Conservation (phyloP, 2,329 filamentous ascomycete genomes). For the Aspergillus proliferans region DNA sequence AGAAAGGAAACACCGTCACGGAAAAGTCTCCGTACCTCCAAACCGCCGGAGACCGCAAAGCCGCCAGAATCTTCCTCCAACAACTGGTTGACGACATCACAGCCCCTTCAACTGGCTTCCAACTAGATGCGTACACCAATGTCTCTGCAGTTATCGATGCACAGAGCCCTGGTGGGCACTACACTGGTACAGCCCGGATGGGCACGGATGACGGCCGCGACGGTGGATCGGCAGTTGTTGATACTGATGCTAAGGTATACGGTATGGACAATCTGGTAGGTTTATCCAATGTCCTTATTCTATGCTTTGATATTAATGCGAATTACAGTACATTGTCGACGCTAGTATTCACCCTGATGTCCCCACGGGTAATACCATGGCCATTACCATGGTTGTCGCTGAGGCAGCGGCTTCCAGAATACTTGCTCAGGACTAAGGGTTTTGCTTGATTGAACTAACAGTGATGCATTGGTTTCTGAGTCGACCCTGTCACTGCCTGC, state of each 20-base stretch:
- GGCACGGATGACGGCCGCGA: slow-evolving; percentile 52
- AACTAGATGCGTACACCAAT: slow-evolving; percentile 18
- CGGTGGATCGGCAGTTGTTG: slow-evolving; percentile 56
- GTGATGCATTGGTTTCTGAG: too few species aligned
- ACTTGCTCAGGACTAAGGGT: slow-evolving; percentile 32
- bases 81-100: slow-evolving; percentile 17
- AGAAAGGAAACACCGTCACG: slow-evolving; percentile 19
- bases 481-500: too few species aligned
- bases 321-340: slow-evolving; percentile 50
- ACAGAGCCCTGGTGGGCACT: slow-evolving; percentile 44
- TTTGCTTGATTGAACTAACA: too few species aligned
- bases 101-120: slow-evolving; percentile 12
- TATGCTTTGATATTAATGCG: slow-evolving; percentile 29
- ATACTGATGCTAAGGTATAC: slow-evolving; percentile 58
- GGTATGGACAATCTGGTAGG: slow-evolving; percentile 56
- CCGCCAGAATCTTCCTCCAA: slow-evolving; percentile 16
- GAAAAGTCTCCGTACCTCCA: slow-evolving; percentile 20
- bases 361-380: slow-evolving; percentile 61
- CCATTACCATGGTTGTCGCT: slow-evolving; percentile 58
- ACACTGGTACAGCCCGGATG: slow-evolving; percentile 53
- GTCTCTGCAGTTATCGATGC: slow-evolving; percentile 16
- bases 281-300: background rate
- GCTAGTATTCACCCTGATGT: slow-evolving; percentile 65
- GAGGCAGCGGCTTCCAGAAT: slow-evolving; percentile 51
- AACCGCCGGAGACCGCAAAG: slow-evolving; percentile 16